Evolutionary conservation across 257 asterid genomes (phyloP).

Genomic region (Oldenlandia corymbosa): DNA sequence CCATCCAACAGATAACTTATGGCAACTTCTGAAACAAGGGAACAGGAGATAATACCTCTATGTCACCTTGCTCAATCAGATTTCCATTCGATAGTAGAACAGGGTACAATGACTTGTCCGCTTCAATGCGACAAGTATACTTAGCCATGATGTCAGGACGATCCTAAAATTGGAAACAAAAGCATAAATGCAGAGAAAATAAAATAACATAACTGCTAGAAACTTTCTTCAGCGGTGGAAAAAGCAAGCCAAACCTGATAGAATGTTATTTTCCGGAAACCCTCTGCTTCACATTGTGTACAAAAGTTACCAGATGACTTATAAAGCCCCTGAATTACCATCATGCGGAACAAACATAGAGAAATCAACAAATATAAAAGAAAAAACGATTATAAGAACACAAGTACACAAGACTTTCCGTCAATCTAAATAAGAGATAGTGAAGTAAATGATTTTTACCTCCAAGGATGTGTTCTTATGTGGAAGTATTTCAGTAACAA

Average conservation of each 20-base stretch:
- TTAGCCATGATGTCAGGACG: slow-evolving; percentile 97
- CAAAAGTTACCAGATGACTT: slow-evolving; percentile 90
- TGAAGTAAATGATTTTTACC: slow-evolving; percentile 32
- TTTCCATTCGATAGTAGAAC: slow-evolving; percentile 86
- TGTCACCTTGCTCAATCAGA: slow-evolving; percentile 75
- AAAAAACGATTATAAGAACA: background rate
- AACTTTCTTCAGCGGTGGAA: background rate
- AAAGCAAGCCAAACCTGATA: slow-evolving; percentile 52
- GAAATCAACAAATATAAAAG: background rate
- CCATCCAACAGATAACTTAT: background rate
- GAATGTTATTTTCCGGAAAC: slow-evolving; percentile 87
- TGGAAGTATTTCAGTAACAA: slow-evolving; percentile 78
- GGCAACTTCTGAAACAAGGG: background rate
- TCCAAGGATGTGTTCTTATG: slow-evolving; percentile 88
- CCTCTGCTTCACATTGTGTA: slow-evolving; percentile 98
- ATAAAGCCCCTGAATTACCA: slow-evolving; percentile 75
- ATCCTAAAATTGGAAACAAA: slow-evolving; percentile 44
- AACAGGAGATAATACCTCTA: slow-evolving; percentile 47
- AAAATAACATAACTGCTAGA: background rate
- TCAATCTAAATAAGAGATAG: background rate
- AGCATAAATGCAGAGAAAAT: slow-evolving; percentile 17
- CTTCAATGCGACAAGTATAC: slow-evolving; percentile 90
- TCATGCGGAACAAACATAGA: slow-evolving; percentile 13
- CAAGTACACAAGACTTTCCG: background rate
- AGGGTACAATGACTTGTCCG: slow-evolving; percentile 83